These are phyloP conservation scores for Globisporangium spinosum DNA, from an alignment of 352 stramenopile species.

Conservation along the genomic window DNA sequence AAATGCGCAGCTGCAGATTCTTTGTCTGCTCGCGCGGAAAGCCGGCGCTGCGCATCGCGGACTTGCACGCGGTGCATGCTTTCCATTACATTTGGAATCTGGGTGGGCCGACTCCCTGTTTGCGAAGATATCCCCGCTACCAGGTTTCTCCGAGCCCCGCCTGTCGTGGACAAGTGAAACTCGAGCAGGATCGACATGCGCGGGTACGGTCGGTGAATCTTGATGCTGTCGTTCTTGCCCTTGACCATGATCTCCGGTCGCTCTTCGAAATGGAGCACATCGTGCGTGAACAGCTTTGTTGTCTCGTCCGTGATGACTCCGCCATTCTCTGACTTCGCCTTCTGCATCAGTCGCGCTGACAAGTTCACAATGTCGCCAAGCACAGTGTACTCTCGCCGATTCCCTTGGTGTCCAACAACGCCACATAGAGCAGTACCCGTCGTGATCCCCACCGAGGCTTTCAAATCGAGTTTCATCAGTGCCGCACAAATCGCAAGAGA, in stretches of 20 bases:
- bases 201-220: constrained; percentile 84
- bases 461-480: constrained; percentile 56
- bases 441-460: constrained; percentile 90
- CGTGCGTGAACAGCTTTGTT: constrained; percentile 80
- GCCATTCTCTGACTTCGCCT: constrained; percentile 76
- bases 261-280: constrained; percentile 88
- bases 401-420: constrained; percentile 88
- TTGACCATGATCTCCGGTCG: constrained; percentile 89
- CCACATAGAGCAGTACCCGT: constrained; percentile 91
- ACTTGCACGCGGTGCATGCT: constrained; percentile 87
- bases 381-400: constrained; percentile 92
- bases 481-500: constrained; percentile 83
- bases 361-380: constrained; percentile 94
- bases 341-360: constrained; percentile 90
- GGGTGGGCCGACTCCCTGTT: constrained; percentile 25
- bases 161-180: constrained; percentile 54
- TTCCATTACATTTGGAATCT: constrained; percentile 78
- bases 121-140: neutral
- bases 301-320: constrained; percentile 86
- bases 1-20: constrained; percentile 36
- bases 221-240: constrained; percentile 90
- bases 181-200: constrained; percentile 82
- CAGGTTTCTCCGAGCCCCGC: constrained; percentile 14
- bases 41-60: constrained; percentile 62
- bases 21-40: constrained; percentile 50